Conservation (phyloP, 2,329 filamentous ascomycete species). For the Sporothrix protearum region DNA sequence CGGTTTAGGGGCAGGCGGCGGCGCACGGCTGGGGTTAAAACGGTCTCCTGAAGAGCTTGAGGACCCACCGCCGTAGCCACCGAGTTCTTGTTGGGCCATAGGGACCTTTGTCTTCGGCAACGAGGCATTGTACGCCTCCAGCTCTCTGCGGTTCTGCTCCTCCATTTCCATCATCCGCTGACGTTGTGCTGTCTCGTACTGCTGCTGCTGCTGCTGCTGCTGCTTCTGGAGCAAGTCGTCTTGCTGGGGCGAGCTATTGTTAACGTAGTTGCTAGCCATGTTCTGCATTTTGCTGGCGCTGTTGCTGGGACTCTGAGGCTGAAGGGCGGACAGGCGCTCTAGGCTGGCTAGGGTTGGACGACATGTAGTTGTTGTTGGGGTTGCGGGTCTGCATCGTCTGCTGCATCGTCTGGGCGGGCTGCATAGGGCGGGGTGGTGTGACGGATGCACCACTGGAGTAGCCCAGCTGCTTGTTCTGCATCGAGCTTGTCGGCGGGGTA, state of each 20-base stretch:
- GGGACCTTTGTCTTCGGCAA: constrained; percentile 77
- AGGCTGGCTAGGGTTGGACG: constrained; percentile 29
- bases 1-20: constrained; percentile 71
- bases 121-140: constrained; percentile 86
- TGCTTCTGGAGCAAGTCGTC: constrained; percentile 59
- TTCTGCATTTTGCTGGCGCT: constrained; percentile 58
- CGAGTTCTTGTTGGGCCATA: constrained; percentile 85
- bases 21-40: constrained; percentile 81
- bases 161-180: constrained; percentile 55
- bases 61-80: constrained; percentile 58
- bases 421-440: constrained; percentile 65
- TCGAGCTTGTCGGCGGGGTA: constrained; percentile 56
- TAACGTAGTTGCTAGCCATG: constrained; percentile 53
- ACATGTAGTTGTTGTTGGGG: constrained; percentile 40
- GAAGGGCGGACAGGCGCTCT: constrained; percentile 41
- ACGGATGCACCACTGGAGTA: constrained; percentile 57
- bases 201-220: constrained; percentile 46
- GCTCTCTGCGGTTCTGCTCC: constrained; percentile 68
- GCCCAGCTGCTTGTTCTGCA: constrained; percentile 61
- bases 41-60: constrained; percentile 53
- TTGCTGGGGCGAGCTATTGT: constrained; percentile 50
- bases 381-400: constrained; percentile 32
- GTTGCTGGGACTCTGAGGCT: constrained; percentile 48
- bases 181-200: constrained; percentile 55
- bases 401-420: constrained; percentile 52